Percentiles rank a stretch among this genome's conserved stretches.
Evolutionary conservation across 176 grass and related monocot genomes (phyloP).

Genomic region (Oryza meyeriana): DNA sequence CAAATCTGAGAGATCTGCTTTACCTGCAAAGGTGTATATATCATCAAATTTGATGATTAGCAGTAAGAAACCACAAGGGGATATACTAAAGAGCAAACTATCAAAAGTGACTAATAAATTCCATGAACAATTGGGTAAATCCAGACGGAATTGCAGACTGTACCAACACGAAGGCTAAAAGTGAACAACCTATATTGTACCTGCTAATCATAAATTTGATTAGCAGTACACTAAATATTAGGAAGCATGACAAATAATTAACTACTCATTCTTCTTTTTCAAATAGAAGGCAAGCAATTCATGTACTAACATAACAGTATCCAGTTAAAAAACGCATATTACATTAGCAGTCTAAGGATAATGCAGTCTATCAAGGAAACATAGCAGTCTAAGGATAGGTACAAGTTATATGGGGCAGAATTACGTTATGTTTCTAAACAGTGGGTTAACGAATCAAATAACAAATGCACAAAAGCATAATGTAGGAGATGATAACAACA

Average conservation of each 20-base stretch:
- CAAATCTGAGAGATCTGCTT: constrained; percentile 60
- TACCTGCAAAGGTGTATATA: constrained; percentile 42
- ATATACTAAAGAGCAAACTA: background rate
- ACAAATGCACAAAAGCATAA: background rate
- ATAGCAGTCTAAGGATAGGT: background rate
- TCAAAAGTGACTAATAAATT: background rate
- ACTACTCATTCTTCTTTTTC: background rate
- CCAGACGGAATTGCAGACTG: background rate
- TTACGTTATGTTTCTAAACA: background rate
- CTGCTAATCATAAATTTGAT: background rate
- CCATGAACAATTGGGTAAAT: background rate
- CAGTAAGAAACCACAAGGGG: constrained; percentile 1
- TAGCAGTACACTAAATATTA: background rate
- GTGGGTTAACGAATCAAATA: background rate
- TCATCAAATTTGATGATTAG: constrained; percentile 1
- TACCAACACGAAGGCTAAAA: background rate
- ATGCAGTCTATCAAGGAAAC: background rate
- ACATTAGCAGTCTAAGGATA: too few relatives aligned
- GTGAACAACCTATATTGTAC: background rate
- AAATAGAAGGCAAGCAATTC: background rate
- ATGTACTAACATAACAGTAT: background rate
- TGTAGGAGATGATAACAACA: background rate
- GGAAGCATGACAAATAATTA: background rate
- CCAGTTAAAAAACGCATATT: background rate
- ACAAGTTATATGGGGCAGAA: background rate